These are phyloP conservation scores for Eimeria maxima DNA, from an alignment of 169 alveolate species.

Conservation along the genomic window DNA sequence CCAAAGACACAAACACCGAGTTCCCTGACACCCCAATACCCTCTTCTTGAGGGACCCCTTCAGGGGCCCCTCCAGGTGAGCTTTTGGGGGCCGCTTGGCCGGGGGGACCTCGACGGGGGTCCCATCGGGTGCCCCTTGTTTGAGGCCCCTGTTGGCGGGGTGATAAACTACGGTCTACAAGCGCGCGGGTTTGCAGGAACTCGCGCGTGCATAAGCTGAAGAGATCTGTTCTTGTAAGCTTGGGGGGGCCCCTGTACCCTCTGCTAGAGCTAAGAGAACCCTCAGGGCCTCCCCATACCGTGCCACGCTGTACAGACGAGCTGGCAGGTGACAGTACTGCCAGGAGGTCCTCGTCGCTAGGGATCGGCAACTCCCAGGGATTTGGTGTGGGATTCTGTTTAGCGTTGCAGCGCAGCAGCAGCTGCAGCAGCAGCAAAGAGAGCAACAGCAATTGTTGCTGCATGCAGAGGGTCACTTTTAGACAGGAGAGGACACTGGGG, in stretches of 20 bases:
- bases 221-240: background rate
- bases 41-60: background rate
- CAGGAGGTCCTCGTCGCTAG: background rate
- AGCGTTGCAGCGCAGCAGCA: background rate
- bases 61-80: background rate
- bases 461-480: background rate
- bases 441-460: background rate
- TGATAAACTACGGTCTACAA: background rate
- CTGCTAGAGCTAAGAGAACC: background rate
- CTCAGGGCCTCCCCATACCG: background rate
- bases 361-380: slow-evolving; percentile 19
- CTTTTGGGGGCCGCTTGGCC: background rate
- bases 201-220: background rate
- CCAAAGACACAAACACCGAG: background rate
- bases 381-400: background rate
- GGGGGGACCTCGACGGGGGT: background rate
- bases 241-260: background rate
- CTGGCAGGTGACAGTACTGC: background rate
- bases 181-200: background rate
- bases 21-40: background rate
- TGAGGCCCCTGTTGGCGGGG: background rate
- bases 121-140: background rate
- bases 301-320: background rate
- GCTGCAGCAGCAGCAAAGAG: background rate
- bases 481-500: background rate